Evolutionary conservation across 2,329 filamentous ascomycete genomes (phyloP), one percentile per base, ranked within the genome.

Genomic region (Pyricularia sp.): DNA sequence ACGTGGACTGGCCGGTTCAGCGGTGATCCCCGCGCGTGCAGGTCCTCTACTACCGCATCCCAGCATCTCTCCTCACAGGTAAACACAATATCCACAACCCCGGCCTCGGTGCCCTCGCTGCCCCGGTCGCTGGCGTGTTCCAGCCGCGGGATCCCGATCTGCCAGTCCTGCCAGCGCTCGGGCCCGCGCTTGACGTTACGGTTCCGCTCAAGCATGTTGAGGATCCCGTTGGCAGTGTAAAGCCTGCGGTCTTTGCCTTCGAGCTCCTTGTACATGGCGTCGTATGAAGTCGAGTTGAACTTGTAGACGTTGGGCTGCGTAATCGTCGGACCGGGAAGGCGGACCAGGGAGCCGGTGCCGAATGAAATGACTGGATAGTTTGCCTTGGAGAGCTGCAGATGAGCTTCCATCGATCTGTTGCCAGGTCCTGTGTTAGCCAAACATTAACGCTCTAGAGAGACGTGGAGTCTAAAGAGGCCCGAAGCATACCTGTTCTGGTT

Each of bases 21-120:
- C 3, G 92, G 91, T 0, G 91, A 88, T 9, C 94, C 95, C 71
- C 96, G 88, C 74, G 89, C 92, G 71, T 97, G 87, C 68, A 99
- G 83, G 77, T 99, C 94, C 75, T 99, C 95, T 12, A 99, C 86
- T 42, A 99, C 95, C 4, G 95, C 94, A 79, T 99, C 95, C 93
- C 96, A 99, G 77, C 95, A 99, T 70, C 95, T 86, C 80, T 99
- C 95, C 79, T 99, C 95, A 76, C 95, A 99, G 0, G 95, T 99
- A 73, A 99, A 94, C 70, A 99, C 94, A 7, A 98, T 83, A 77
- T 99, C 95, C 0, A 97, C 94, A 4, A 97, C 85, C 7, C 95
- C 95, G 9, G 90, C 91, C 78, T 99, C 95, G 9, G 92, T 91
- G 20, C 95, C 95, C 23, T 86, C 78, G 69, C 88, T 89, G 28